These are phyloP conservation scores for Arthrobotrys megalospora DNA, from an alignment of 2,329 filamentous ascomycete genomes.

Conservation along the genomic window DNA sequence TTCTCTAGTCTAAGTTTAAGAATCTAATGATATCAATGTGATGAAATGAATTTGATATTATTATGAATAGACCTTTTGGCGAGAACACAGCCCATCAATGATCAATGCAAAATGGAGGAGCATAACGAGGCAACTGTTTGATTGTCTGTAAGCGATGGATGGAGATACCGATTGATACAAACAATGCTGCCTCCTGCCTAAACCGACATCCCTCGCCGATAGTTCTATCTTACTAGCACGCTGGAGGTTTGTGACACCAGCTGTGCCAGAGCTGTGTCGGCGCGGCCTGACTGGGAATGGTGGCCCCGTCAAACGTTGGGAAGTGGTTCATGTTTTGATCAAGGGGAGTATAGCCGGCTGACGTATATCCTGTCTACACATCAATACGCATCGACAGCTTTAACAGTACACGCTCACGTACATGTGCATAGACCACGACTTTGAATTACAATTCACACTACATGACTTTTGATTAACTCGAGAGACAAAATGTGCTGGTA, in stretches of 20 bases:
- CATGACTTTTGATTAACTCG: background rate
- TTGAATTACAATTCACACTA: constrained; percentile 10
- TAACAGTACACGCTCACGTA: background rate
- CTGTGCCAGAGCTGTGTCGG: constrained; percentile 42
- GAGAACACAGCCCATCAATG: background rate
- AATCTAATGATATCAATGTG: background rate
- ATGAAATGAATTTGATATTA: no score
- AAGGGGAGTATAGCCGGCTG: constrained; percentile 9
- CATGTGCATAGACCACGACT: constrained; percentile 11
- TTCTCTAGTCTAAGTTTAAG: background rate
- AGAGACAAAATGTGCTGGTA: constrained; percentile 28
- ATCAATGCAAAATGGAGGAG: background rate
- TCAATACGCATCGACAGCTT: background rate
- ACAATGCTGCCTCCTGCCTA: constrained; percentile 15
- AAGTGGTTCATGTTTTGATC: constrained; percentile 27
- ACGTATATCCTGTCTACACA: constrained; percentile 26
- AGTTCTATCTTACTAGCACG: constrained; percentile 4
- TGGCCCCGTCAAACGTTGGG: constrained; percentile 44
- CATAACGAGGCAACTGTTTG: background rate
- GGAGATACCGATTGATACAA: constrained; percentile 15
- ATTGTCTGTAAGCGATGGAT: constrained; percentile 6
- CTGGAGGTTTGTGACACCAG: constrained; percentile 21
- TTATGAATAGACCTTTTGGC: no score
- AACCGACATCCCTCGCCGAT: constrained; percentile 23
- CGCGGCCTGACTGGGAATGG: constrained; percentile 5